Evolutionary conservation across 805 yeast genomes (phyloP).

Genomic region (Kodamaea kaohsiungensis): DNA sequence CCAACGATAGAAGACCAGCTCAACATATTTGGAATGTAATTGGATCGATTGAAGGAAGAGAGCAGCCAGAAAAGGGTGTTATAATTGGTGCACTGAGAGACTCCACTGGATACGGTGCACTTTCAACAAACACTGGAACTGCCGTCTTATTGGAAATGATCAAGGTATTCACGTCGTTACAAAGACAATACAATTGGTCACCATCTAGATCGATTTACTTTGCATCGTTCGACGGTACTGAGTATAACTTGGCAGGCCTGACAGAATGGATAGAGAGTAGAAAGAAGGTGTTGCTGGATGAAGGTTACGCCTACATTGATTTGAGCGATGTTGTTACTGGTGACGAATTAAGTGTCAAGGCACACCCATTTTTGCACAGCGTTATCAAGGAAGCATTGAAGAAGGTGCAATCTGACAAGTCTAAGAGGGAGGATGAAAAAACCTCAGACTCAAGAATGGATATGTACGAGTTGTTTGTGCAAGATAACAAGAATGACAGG

Average conservation of each 20-base stretch:
- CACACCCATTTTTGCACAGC: conserved; percentile 64
- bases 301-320: conserved; percentile 73
- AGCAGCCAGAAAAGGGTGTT: conserved; percentile 71
- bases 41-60: conserved; percentile 77
- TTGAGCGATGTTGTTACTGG: conserved; percentile 65
- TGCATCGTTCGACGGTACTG: conserved; percentile 79
- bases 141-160: conserved; percentile 70
- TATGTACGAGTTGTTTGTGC: conserved; percentile 17
- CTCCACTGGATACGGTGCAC: conserved; percentile 73
- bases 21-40: conserved; percentile 79
- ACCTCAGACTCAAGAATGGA: conserved; percentile 18
- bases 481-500: conserved; percentile 21
- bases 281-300: conserved; percentile 52
- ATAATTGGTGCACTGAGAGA: conserved; percentile 85
- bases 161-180: conserved; percentile 64
- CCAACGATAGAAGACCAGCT: conserved; percentile 46
- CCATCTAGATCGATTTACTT: conserved; percentile 84
- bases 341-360: conserved; percentile 51
- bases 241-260: conserved; percentile 83
- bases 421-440: conserved; percentile 10
- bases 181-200: conserved; percentile 68
- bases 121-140: conserved; percentile 72
- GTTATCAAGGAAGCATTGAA: conserved; percentile 46
- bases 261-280: conserved; percentile 70
- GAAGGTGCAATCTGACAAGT: conserved; percentile 18